phyloP scores from a whole-genome alignment of 495 filamentous ascomycete species.

The Melanomma pulvis-pyrius region DNA sequence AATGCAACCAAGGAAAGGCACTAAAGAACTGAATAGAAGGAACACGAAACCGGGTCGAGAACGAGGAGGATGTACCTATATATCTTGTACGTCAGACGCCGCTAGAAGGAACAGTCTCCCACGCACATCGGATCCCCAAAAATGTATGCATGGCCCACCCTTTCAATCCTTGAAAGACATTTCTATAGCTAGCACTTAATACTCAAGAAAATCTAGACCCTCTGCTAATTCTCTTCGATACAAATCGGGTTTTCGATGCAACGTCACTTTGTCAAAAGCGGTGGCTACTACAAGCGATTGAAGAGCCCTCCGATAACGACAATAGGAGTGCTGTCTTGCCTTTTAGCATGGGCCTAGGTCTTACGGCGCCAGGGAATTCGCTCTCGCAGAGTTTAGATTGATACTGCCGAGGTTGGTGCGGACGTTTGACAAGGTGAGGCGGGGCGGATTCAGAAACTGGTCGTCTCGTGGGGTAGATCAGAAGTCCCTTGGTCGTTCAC shows the following conservation, averaged over 20 bases:
- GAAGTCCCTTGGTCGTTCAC: constrained; percentile 31
- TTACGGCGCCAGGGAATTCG: constrained; percentile 53
- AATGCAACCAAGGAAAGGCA: constrained; percentile 7
- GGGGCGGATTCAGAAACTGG: constrained; percentile 30
- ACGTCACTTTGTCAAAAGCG: constrained; percentile 56
- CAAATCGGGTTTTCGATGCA: constrained; percentile 50
- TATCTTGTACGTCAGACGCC: constrained; percentile 54
- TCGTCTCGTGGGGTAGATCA: constrained; percentile 49
- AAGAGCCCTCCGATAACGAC: constrained; percentile 48
- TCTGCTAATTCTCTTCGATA: constrained; percentile 49
- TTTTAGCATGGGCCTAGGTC: constrained; percentile 62
- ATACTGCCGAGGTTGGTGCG: constrained; percentile 24
- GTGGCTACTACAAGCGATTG: constrained; percentile 46
- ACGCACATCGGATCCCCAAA: constrained; percentile 50
- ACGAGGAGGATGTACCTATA: constrained; percentile 50
- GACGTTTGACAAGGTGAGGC: constrained; percentile 31
- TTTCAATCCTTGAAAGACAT: neutral
- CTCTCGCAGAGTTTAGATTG: constrained; percentile 27
- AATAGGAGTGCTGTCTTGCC: constrained; percentile 53
- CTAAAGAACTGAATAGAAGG: constrained; percentile 17
- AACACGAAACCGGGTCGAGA: constrained; percentile 50
- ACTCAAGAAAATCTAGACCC: constrained; percentile 55
- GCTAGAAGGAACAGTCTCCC: constrained; percentile 50
- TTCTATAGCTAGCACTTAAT: constrained; percentile 1
- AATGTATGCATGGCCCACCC: constrained; percentile 30